Percentiles rank a stretch among this genome's conserved stretches.
Evolutionary conservation across 768 basidiomycete species (phyloP).

Genomic region (Russula vinacea): DNA sequence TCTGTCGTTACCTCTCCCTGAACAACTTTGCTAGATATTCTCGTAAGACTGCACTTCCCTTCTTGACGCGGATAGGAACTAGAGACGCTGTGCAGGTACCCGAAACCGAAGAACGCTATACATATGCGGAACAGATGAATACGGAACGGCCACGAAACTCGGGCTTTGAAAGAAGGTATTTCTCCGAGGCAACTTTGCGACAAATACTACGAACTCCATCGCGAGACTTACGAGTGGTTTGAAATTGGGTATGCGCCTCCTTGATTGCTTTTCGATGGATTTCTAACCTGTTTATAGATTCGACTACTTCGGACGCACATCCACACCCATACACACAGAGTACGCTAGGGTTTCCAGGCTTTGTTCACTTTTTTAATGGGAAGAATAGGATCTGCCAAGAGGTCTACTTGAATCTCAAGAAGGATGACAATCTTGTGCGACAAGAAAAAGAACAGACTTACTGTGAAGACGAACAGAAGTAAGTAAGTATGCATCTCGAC

Average conservation of each 20-base stretch:
- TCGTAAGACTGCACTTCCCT: constrained; percentile 42
- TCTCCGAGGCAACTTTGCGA: constrained; percentile 81
- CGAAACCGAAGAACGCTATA: constrained; percentile 88
- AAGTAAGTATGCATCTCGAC: constrained; percentile 30
- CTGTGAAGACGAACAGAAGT: constrained; percentile 89
- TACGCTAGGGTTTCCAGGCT: constrained; percentile 38
- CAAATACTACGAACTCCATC: constrained; percentile 86
- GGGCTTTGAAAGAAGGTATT: constrained; percentile 84
- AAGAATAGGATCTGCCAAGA: constrained; percentile 77
- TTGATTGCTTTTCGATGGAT: background rate
- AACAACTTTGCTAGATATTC: constrained; percentile 48
- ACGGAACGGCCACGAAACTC: constrained; percentile 99
- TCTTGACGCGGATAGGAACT: constrained; percentile 10
- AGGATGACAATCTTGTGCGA: constrained; percentile 71
- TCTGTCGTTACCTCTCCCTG: constrained; percentile 15
- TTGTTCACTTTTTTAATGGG: constrained; percentile 4
- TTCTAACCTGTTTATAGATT: constrained; percentile 52
- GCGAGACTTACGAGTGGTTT: constrained; percentile 96
- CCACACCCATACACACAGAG: constrained; percentile 86
- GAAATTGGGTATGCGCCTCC: constrained; percentile 68
- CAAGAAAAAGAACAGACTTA: constrained; percentile 92
- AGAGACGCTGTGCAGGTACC: constrained; percentile 44
- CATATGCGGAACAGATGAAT: constrained; percentile 98
- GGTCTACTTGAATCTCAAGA: constrained; percentile 80
- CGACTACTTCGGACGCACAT: constrained; percentile 94